phyloP scores from a whole-genome alignment of 345 rosid genomes.

The Brassica juncea region DNA sequence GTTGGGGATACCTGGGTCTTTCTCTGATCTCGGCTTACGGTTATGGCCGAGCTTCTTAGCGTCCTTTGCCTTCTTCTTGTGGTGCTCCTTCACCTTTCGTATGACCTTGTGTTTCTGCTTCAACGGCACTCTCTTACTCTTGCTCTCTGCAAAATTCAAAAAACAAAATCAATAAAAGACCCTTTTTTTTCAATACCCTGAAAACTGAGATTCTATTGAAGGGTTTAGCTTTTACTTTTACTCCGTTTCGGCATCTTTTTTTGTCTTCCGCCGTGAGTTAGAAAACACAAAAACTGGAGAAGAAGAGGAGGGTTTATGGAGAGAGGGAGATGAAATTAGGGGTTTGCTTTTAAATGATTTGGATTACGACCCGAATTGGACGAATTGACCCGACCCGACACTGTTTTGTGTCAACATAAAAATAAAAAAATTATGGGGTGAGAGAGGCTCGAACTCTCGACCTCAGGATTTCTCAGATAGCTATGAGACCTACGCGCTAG shows the following conservation, averaged over 20 bases:
- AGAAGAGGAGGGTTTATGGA: slow-evolving; percentile 13
- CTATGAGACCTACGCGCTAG: slow-evolving; percentile 98
- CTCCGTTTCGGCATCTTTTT: slow-evolving; percentile 75
- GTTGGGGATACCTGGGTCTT: slow-evolving; percentile 96
- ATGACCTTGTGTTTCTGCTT: slow-evolving; percentile 83
- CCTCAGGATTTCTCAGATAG: slow-evolving; percentile 81
- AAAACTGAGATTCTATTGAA: background rate
- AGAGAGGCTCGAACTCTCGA: slow-evolving; percentile 96
- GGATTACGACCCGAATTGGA: slow-evolving; percentile 18
- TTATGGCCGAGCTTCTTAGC: slow-evolving; percentile 75
- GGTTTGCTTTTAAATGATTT: slow-evolving; percentile 26
- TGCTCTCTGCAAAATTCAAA: slow-evolving; percentile 61
- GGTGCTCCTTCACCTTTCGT: slow-evolving; percentile 92
- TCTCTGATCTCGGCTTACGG: slow-evolving; percentile 67
- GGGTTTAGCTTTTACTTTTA: slow-evolving; percentile 56
- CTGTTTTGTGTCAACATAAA: background rate
- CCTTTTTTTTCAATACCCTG: background rate
- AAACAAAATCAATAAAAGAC: background rate
- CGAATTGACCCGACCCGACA: background rate
- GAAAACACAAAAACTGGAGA: background rate
- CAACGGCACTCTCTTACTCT: slow-evolving; percentile 87
- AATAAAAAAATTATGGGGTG: slow-evolving; percentile 53
- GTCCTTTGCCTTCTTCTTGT: slow-evolving; percentile 92
- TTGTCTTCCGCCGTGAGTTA: background rate
- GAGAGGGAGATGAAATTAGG: slow-evolving; percentile 29